These are phyloP conservation scores for slime mould (Dictyostelium discoideum) DNA, from an alignment of 78 protist genomes.

Conservation along the genomic window DNA sequence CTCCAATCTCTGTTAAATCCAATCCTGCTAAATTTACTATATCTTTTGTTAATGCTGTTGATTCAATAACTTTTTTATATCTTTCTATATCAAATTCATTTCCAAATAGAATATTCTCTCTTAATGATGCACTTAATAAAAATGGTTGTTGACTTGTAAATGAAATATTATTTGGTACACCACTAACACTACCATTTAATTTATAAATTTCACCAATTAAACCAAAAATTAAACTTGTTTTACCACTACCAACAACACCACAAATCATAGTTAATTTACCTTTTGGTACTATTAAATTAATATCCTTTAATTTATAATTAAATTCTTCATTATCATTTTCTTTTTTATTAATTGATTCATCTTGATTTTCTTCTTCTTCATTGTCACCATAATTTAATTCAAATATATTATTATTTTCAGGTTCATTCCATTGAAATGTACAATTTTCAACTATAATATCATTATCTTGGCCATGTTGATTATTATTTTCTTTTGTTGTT, in stretches of 20 bases:
- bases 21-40: conserved; percentile 69
- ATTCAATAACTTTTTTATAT: conserved; percentile 81
- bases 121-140: conserved; percentile 90
- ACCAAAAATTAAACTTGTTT: conserved; percentile 80
- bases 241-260: conserved; percentile 94
- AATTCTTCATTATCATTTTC: neutral
- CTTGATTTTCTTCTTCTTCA: neutral
- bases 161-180: neutral
- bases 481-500: neutral
- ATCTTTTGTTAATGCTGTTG: conserved; percentile 87
- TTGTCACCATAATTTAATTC: neutral
- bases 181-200: neutral
- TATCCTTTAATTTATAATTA: neutral
- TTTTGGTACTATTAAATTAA: conserved; percentile 34
- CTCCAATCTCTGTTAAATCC: conserved; percentile 97
- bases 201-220: conserved; percentile 68
- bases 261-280: conserved; percentile 77
- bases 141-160: conserved; percentile 93
- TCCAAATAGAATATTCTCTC: conserved; percentile 97
- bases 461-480: neutral
- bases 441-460: neutral
- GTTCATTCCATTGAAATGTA: conserved; percentile 16
- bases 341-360: neutral
- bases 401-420: neutral
- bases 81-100: conserved; percentile 59